phyloP scores from a whole-genome alignment of 352 stramenopile species.

The Globisporangium nodosum region DNA sequence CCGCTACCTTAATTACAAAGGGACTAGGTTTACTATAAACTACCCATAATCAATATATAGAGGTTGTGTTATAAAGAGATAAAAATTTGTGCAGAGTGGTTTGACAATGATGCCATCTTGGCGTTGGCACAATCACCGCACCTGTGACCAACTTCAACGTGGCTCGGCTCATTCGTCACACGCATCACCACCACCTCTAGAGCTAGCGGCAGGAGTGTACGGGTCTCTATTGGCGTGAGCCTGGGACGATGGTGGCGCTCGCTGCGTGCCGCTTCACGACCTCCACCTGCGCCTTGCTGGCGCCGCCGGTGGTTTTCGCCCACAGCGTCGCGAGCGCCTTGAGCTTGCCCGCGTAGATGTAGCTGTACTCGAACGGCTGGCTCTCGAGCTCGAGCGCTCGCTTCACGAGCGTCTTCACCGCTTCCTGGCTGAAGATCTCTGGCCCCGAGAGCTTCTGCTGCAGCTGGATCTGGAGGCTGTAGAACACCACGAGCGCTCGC shows the following conservation, averaged over 20 bases:
- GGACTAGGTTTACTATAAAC: no score
- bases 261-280: background rate
- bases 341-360: slow-evolving; percentile 10
- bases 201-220: no score
- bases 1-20: no score
- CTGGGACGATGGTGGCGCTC: background rate
- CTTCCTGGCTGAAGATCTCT: background rate
- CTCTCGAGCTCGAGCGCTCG: background rate
- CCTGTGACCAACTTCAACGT: no score
- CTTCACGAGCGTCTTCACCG: background rate
- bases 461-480: slow-evolving; percentile 27
- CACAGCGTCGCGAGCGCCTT: slow-evolving; percentile 6
- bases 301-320: background rate
- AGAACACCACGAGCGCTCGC: slow-evolving; percentile 27
- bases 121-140: no score
- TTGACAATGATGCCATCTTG: no score
- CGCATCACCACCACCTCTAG: no score
- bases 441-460: slow-evolving; percentile 5
- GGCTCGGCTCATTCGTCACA: no score
- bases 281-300: background rate
- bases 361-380: slow-evolving; percentile 12
- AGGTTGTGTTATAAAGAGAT: no score
- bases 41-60: no score
- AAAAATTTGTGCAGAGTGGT: no score
- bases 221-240: background rate